Percentiles rank a stretch among this genome's conserved stretches.
phyloP scores from a whole-genome alignment of 371 early-diverging fungal genomes.

The Smittium culicis region DNA sequence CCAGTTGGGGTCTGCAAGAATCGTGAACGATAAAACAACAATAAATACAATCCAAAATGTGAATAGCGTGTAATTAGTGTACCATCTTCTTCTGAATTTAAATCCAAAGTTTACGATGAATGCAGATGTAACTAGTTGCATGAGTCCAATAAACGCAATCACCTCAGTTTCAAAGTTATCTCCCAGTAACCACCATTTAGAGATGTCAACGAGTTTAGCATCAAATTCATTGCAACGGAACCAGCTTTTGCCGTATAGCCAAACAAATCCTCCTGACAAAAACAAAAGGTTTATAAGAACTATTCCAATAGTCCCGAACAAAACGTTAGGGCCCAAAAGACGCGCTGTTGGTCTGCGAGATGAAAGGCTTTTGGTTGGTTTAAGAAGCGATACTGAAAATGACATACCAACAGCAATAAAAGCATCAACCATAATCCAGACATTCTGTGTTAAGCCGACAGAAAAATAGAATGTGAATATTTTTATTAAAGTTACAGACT shows the following conservation, averaged over 20 bases:
- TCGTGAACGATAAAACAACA: slow-evolving; percentile 38
- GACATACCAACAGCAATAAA: slow-evolving; percentile 47
- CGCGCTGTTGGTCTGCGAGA: slow-evolving; percentile 51
- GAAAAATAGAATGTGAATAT: slow-evolving; percentile 44
- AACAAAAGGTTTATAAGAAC: slow-evolving; percentile 42
- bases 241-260: slow-evolving; percentile 49
- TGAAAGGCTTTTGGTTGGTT: slow-evolving; percentile 40
- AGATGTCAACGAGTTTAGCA: slow-evolving; percentile 39
- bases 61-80: slow-evolving; percentile 40
- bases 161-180: slow-evolving; percentile 56
- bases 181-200: slow-evolving; percentile 61
- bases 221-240: slow-evolving; percentile 59
- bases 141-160: slow-evolving; percentile 40
- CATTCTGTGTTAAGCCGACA: slow-evolving; percentile 37
- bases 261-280: slow-evolving; percentile 31
- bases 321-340: slow-evolving; percentile 49
- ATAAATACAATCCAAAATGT: slow-evolving; percentile 39
- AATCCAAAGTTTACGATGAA: slow-evolving; percentile 51
- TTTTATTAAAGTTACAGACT: slow-evolving; percentile 49
- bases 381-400: slow-evolving; percentile 47
- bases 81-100: slow-evolving; percentile 45
- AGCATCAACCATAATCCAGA: slow-evolving; percentile 60
- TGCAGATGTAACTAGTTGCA: slow-evolving; percentile 47
- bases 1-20: slow-evolving; percentile 52
- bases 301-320: slow-evolving; percentile 46